Evolutionary conservation across 345 rosid species (phyloP).

Genomic region (Boechera stricta): DNA sequence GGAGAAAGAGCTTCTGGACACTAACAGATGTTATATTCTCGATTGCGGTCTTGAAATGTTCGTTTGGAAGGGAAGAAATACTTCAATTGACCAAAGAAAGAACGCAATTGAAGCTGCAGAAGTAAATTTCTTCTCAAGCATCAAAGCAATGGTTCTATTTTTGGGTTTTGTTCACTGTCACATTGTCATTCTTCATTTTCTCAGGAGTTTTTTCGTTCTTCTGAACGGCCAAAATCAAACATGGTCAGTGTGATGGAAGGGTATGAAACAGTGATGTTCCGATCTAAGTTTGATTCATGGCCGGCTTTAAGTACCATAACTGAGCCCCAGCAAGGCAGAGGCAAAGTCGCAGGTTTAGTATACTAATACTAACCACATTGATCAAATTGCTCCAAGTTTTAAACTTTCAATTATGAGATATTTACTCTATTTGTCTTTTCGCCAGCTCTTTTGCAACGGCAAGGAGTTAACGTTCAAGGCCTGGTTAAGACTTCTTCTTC

Average conservation of each 20-base stretch:
- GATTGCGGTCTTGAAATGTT: constrained; percentile 87
- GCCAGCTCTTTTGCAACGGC: constrained; percentile 82
- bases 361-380: background rate
- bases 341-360: constrained; percentile 94
- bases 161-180: constrained; percentile 12
- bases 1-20: constrained; percentile 74
- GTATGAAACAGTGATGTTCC: constrained; percentile 90
- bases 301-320: constrained; percentile 64
- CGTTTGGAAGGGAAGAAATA: constrained; percentile 93
- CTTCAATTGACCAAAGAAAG: constrained; percentile 89
- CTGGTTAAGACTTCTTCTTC: constrained; percentile 74
- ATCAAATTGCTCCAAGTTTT: constrained; percentile 1
- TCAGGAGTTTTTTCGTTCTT: constrained; percentile 69
- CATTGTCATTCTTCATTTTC: constrained; percentile 14
- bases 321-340: constrained; percentile 94
- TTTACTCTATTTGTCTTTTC: constrained; percentile 22
- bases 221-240: constrained; percentile 65
- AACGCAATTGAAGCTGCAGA: constrained; percentile 82
- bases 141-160: constrained; percentile 5
- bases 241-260: constrained; percentile 92
- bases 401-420: constrained; percentile 22
- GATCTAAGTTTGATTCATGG: constrained; percentile 93
- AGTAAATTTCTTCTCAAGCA: constrained; percentile 50
- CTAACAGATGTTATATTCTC: constrained; percentile 82
- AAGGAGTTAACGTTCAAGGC: constrained; percentile 94